Evolutionary conservation across 768 basidiomycete genomes (phyloP), one percentile per base, ranked within the genome.

Genomic region (Lepiota venenata): DNA sequence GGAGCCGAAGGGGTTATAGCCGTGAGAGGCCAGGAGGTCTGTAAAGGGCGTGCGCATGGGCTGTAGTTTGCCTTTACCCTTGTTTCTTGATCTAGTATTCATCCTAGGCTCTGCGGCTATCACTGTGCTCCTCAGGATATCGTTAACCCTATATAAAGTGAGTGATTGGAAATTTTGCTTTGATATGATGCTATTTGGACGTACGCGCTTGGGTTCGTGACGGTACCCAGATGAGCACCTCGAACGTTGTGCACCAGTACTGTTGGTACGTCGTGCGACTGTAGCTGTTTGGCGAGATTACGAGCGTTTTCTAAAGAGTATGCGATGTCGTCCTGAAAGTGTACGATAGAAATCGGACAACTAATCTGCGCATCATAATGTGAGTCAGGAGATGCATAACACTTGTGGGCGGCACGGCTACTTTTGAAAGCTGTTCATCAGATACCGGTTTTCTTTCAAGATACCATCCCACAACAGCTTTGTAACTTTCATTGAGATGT

Each of bases 331-430:
- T 66, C 63, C 9, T 50, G 43, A 53, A 66, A 67, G 39, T 69
- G 65, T 10, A 73, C 63, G 35, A 73, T 56, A n/a, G 52, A 46
- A 10, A 70, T 61, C 0, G 68, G 66, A 18, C 67, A 67, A 29
- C 29, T 39, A 39, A 70, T 63, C 66, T 67, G 42, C 10, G 15
- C 18, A 29, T 16, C 12, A 36, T n/a, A 25, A 32, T 7, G 20
- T 36, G 18, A 22, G 40, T 18, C 32, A n/a, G n/a, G 39, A 8
- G 35, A 36, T n/a, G 6, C 4, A n/a, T 50, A 49, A 14, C 27
- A 47, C 38, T 42, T 11, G 25, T 2, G 25, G 25, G 25, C 3
- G 25, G 25, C 2, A 25, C 36, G 10, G 43, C 47, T 56, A 68
- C 69, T 58, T 61, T 63, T 29, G 39, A 39, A 5, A 67, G 52